Conservation (phyloP, 1,284 basidiomycete genomes). For the Ustilago cynodontis region DNA sequence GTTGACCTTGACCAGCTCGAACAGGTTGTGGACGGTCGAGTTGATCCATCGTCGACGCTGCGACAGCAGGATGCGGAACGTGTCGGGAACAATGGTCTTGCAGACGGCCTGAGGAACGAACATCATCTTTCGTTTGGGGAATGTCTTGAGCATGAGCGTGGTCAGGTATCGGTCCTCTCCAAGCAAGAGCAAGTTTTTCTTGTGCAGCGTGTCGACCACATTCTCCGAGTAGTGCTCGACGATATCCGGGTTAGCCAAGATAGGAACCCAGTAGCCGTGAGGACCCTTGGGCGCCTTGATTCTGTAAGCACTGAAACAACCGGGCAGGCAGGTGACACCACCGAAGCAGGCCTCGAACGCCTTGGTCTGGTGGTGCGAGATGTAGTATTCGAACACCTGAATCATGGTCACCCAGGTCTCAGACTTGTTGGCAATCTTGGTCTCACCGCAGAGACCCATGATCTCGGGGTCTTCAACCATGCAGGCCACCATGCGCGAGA, state of each 20-base stretch:
- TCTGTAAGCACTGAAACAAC: conserved; percentile 72
- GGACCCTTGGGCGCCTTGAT: conserved; percentile 73
- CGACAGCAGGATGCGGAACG: conserved; percentile 72
- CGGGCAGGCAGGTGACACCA: conserved; percentile 72
- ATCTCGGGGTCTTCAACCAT: conserved; percentile 73
- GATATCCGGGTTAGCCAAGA: conserved; percentile 72
- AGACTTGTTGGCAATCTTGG: conserved; percentile 73
- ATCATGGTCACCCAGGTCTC: conserved; percentile 73
- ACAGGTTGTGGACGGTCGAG: conserved; percentile 73
- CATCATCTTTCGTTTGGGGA: conserved; percentile 73
- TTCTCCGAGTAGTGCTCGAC: conserved; percentile 73
- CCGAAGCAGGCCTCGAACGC: conserved; percentile 72
- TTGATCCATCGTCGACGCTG: conserved; percentile 73
- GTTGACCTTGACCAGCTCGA: conserved; percentile 71
- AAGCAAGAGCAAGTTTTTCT: conserved; percentile 72
- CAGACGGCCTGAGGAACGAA: conserved; percentile 72
- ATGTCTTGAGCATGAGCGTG: conserved; percentile 72
- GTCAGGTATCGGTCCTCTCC: conserved; percentile 73
- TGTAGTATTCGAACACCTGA: conserved; percentile 94
- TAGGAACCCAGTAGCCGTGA: conserved; percentile 72
- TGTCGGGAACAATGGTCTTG: conserved; percentile 73
- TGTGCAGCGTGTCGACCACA: conserved; percentile 72
- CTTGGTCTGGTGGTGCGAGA: conserved; percentile 91
- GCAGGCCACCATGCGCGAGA: conserved; percentile 72
- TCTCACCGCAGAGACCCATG: conserved; percentile 73